Base-by-base conservation (phyloP, 2,329 filamentous ascomycete genomes). In the Cylindrodendrum hubeiense region DNA sequence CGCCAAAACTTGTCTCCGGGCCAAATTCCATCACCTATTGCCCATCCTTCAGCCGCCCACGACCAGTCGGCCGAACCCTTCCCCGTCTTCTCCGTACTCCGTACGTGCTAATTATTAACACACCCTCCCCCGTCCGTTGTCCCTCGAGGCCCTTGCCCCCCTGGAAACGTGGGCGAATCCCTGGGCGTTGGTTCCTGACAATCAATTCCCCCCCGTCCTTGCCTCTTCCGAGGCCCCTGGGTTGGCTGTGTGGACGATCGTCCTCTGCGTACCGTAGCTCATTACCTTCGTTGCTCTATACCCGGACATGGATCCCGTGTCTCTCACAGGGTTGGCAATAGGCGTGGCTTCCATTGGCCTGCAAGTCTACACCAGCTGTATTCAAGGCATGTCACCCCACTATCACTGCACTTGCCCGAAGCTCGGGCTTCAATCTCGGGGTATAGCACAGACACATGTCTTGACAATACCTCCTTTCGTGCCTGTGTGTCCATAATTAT, bases 311-410 rank as follows among this genome's bases (percentile, higher is more conserved):
- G 81, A 83, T 65, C 82, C 82, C n/a, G 72, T 83, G 53, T 81
- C 81, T 15, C 66, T 79, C 30, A 77, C 80, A 8, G 82, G 82
- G 30, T 75, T 84, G 60, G 81, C 80, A 53, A 70, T 84, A 24
- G 79, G 82, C 62, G 82, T 85, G 47, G 83, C 83, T 37, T 81
- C 79, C 8, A 79, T 85, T 47, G 79, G 82, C 33, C 74, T 83
- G 13, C 82, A 84, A 65, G 80, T 85, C 53, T 85, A 84, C 58
- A 81, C 80, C 8, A 79, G 81, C 37, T 84, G 83, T 66, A 80
- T 84, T 50, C 81, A 84, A 77, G 80, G 81, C 71, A 73, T 44
- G 66, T 71, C n/a, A 50, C 28, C 26, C 55, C n/a, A 19, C 43
- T 5, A 49, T 33, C 53, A 47, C 33, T 19, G 13, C 26, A 33